Percentiles rank a stretch among this genome's conserved stretches.
phyloP scores from a whole-genome alignment of 495 filamentous ascomycete genomes.

The Hypoxylon lenormandii region DNA sequence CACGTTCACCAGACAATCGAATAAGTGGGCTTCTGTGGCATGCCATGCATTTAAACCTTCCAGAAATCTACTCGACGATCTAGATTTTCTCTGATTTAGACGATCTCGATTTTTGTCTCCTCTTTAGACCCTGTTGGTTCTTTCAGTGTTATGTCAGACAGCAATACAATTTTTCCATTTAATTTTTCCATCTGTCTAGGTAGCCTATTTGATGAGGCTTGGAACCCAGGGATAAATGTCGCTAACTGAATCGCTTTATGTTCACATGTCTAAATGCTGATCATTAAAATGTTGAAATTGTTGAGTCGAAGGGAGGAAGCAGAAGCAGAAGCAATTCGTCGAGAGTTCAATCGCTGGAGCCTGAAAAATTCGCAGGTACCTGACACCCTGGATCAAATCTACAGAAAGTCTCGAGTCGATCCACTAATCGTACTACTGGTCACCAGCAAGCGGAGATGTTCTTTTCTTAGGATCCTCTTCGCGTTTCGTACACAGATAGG shows the following conservation, averaged over 20 bases:
- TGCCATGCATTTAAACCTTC: slow-evolving; percentile 1
- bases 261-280: background rate
- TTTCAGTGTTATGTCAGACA: background rate
- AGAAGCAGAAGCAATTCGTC: too few relatives aligned
- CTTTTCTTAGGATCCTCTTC: background rate
- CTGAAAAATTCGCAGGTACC: too few relatives aligned
- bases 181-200: too few relatives aligned
- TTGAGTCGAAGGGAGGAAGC: background rate
- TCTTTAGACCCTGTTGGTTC: background rate
- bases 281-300: background rate
- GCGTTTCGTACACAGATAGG: slow-evolving; percentile 1
- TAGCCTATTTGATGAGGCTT: too few relatives aligned
- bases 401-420: too few relatives aligned
- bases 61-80: background rate
- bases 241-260: background rate
- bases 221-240: too few relatives aligned
- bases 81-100: background rate
- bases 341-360: too few relatives aligned
- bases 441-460: background rate
- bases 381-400: too few relatives aligned
- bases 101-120: background rate
- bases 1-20: background rate
- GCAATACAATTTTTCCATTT: too few relatives aligned
- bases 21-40: background rate
- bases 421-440: too few relatives aligned